Percentiles rank a stretch among this genome's conserved stretches.
Conservation (phyloP, 1,139 yeast species). For the Magnusiomyces suaveolens region DNA sequence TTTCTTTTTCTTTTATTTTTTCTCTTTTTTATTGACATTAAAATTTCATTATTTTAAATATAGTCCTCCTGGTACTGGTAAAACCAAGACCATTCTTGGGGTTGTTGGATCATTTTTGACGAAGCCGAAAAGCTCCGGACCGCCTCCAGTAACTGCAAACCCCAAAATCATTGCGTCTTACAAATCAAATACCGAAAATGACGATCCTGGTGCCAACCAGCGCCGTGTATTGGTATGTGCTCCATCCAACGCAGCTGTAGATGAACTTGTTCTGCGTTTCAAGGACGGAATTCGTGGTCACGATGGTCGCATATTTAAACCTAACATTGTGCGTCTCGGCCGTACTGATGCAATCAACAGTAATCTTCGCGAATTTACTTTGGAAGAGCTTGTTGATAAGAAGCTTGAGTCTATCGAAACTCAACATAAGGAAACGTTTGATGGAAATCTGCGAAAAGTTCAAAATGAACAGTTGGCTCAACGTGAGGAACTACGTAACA, state of each 20-base stretch:
- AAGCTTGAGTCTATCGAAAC: slow-evolving; percentile 42
- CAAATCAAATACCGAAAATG: slow-evolving; percentile 10
- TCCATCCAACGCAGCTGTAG: slow-evolving; percentile 98
- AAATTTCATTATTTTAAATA: slow-evolving; percentile 5
- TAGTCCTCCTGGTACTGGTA: slow-evolving; percentile 92
- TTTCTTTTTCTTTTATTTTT: background rate
- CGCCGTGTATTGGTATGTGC: slow-evolving; percentile 79
- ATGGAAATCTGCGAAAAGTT: slow-evolving; percentile 42
- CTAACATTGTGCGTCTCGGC: slow-evolving; percentile 82
- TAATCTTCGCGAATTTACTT: slow-evolving; percentile 70
- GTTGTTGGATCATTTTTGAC: slow-evolving; percentile 72
- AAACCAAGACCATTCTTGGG: slow-evolving; percentile 91
- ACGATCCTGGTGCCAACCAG: slow-evolving; percentile 22
- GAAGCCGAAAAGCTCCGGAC: slow-evolving; percentile 23
- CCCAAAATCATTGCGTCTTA: slow-evolving; percentile 25
- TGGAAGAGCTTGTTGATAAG: slow-evolving; percentile 78
- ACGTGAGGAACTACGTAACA: slow-evolving; percentile 41
- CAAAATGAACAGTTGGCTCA: slow-evolving; percentile 45
- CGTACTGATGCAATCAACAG: slow-evolving; percentile 80
- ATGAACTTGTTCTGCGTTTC: slow-evolving; percentile 82
- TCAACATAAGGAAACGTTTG: slow-evolving; percentile 32
- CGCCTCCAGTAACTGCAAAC: slow-evolving; percentile 30
- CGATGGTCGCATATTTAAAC: slow-evolving; percentile 49
- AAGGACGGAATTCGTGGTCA: slow-evolving; percentile 54
- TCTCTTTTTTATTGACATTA: background rate